These are phyloP conservation scores for Penicillium ochrochloron DNA, from an alignment of 495 filamentous ascomycete genomes.

Conservation along the genomic window DNA sequence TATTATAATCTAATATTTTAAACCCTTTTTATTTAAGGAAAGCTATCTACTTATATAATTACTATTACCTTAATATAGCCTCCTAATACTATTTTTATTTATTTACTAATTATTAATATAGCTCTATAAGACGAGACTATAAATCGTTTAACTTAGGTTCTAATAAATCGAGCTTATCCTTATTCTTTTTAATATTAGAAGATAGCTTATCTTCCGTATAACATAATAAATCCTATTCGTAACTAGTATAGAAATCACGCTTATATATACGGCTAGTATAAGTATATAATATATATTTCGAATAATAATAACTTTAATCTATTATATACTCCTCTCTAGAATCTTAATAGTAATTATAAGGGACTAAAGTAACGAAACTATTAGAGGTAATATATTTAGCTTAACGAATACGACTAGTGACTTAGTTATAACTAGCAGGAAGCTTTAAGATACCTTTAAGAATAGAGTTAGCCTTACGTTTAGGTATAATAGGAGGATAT, in stretches of 20 bases:
- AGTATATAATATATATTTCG: not conserved
- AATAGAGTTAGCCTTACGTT: constrained; percentile 2
- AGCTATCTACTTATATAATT: no score
- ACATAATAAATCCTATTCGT: no score
- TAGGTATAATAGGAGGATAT: constrained; percentile 2
- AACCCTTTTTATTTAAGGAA: no score
- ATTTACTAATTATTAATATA: no score
- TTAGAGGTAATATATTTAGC: constrained; percentile 3
- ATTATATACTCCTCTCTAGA: not conserved
- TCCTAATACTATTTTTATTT: no score
- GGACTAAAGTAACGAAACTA: not conserved
- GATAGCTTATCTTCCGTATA: no score
- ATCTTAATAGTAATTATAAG: not conserved
- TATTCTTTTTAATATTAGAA: no score
- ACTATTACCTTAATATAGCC: no score
- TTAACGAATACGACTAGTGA: not conserved
- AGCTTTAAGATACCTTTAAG: not conserved
- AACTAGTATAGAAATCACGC: not conserved
- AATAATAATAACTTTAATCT: not conserved
- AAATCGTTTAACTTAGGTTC: no score
- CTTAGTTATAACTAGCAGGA: no score
- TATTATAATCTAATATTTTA: constrained; percentile 1
- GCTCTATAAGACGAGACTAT: no score
- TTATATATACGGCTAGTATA: not conserved
- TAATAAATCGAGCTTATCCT: no score